Conservation (phyloP, 805 yeast genomes). For the Wickerhamomyces bisporus region DNA sequence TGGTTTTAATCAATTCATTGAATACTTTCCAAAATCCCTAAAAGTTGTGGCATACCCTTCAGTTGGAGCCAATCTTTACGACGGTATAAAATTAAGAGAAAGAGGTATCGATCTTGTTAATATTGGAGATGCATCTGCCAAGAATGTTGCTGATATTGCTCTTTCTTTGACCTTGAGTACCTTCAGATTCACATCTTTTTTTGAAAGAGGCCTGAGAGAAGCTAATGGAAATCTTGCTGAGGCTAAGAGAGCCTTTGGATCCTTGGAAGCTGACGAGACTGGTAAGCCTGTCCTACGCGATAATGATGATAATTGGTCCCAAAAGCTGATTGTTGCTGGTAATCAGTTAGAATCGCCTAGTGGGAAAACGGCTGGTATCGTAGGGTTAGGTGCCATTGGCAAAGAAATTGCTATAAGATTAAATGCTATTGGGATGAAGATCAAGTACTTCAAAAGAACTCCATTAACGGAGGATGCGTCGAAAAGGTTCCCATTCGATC, state of each 20-base stretch:
- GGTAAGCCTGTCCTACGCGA: conserved; percentile 27
- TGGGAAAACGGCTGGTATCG: conserved; percentile 52
- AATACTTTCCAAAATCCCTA: conserved; percentile 39
- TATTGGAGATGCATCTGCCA: conserved; percentile 53
- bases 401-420: conserved; percentile 53
- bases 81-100: conserved; percentile 36
- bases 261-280: conserved; percentile 23
- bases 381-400: conserved; percentile 77
- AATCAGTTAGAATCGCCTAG: conserved; percentile 44
- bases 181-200: conserved; percentile 50
- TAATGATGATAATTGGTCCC: conserved; percentile 34
- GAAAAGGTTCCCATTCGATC: conserved; percentile 40
- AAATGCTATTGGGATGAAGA: conserved; percentile 53
- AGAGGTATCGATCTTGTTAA: conserved; percentile 55
- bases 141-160: conserved; percentile 69
- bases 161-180: conserved; percentile 50
- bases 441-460: conserved; percentile 55
- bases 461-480: conserved; percentile 30
- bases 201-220: conserved; percentile 36
- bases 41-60: conserved; percentile 50
- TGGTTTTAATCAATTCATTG: conserved; percentile 38
- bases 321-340: conserved; percentile 42
- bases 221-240: conserved; percentile 34
- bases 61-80: conserved; percentile 55
- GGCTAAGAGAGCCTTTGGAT: conserved; percentile 36